phyloP scores from a whole-genome alignment of 2,329 filamentous ascomycete species.

The Coniochaeta pulveracea region DNA sequence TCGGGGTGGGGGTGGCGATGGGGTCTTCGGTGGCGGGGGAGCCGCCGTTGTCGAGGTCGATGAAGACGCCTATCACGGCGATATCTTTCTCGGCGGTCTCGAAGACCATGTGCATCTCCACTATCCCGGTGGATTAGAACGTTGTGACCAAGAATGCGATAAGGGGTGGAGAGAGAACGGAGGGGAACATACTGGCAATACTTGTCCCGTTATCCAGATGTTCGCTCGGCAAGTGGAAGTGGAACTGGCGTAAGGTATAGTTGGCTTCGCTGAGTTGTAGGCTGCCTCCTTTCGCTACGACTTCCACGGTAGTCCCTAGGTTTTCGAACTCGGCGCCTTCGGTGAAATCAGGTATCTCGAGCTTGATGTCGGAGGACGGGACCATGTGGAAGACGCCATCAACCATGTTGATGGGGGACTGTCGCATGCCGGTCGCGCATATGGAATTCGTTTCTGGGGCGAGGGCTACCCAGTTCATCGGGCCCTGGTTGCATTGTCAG shows the following conservation, averaged over 20 bases:
- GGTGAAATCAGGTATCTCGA: slow-evolving; percentile 28
- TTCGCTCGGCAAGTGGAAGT: slow-evolving; percentile 38
- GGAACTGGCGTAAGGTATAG: slow-evolving; percentile 32
- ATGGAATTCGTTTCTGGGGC: slow-evolving; percentile 27
- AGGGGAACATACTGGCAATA: slow-evolving; percentile 25
- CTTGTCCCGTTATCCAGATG: slow-evolving; percentile 32
- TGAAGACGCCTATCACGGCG: slow-evolving; percentile 31
- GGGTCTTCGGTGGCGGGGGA: slow-evolving; percentile 8
- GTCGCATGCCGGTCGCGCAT: slow-evolving; percentile 38
- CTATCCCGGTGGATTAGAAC: slow-evolving; percentile 9
- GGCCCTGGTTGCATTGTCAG: too few relatives aligned
- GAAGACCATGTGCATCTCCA: slow-evolving; percentile 52
- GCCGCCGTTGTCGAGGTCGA: slow-evolving; percentile 23
- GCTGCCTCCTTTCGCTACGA: slow-evolving; percentile 29
- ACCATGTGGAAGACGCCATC: slow-evolving; percentile 21
- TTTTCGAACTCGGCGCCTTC: slow-evolving; percentile 41
- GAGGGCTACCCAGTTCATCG: slow-evolving; percentile 22
- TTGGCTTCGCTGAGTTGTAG: slow-evolving; percentile 21
- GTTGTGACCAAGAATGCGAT: neutral
- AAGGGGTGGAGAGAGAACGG: neutral
- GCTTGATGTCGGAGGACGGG: slow-evolving; percentile 18
- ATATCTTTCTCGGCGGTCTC: slow-evolving; percentile 27
- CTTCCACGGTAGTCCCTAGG: slow-evolving; percentile 44
- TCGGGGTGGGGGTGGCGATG: slow-evolving; percentile 3
- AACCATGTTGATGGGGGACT: slow-evolving; percentile 47